Conservation (phyloP, 306 rosid species). For the Cicer bijugum region DNA sequence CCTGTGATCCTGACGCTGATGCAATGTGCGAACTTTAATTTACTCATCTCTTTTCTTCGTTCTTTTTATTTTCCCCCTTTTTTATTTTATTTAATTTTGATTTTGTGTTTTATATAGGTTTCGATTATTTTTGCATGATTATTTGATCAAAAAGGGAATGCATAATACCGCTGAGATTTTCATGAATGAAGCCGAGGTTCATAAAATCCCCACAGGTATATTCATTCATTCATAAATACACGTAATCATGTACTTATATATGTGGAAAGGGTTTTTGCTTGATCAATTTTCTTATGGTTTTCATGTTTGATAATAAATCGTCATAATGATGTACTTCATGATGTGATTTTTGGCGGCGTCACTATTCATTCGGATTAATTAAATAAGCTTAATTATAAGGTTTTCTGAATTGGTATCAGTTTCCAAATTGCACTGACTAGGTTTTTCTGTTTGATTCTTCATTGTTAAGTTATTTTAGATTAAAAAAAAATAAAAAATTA, state of each 20-base stretch:
- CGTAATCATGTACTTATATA: no score
- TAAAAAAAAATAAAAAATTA: background rate
- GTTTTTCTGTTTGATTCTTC: conserved; percentile 24
- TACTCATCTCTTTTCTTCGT: background rate
- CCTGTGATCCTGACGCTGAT: background rate
- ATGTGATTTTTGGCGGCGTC: background rate
- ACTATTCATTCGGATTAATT: background rate
- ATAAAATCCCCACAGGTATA: conserved; percentile 34
- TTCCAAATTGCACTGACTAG: background rate
- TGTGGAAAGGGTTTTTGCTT: background rate
- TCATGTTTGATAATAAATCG: background rate
- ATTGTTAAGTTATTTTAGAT: background rate
- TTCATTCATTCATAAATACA: background rate
- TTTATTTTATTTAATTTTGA: background rate
- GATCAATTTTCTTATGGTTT: background rate
- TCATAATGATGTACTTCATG: background rate
- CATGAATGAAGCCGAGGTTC: conserved; percentile 47
- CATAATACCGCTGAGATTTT: conserved; percentile 50
- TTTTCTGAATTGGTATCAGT: background rate
- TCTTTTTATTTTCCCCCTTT: background rate
- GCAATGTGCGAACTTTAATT: conserved; percentile 3
- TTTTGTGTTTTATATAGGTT: conserved; percentile 43
- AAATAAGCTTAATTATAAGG: background rate
- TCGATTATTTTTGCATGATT: conserved; percentile 52
- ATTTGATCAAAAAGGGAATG: conserved; percentile 58